Evolutionary conservation across 345 rosid genomes (phyloP), one percentile per base, ranked within the genome.

Genomic region (Psidium guajava): DNA sequence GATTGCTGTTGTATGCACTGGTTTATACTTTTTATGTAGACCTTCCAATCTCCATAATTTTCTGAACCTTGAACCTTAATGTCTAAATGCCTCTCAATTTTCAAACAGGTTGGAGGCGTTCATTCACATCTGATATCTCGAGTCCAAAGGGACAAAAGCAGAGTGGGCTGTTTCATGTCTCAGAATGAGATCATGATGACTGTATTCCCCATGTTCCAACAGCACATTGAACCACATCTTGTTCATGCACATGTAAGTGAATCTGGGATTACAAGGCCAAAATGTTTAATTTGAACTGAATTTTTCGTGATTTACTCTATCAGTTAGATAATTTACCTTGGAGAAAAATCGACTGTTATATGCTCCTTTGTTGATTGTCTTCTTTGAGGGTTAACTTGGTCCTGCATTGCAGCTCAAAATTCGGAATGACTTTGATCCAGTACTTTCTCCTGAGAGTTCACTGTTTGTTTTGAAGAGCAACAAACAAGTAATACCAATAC

Each of bases 341-440:
- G 77, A 69, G 47, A 32, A 69, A 32, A 32, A 69, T 69, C 44
- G 32, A 69, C 77, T 69, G 32, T 51, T 40, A 25, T 54, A 47
- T 75, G 28, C 77, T 84, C 53, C n/a, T 51, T 32, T 87, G 54
- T 56, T 58, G 27, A 82, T 82, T 27, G 12, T 69, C 47, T 69
- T 69, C 44, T 64, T 32, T 69, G 24, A 69, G 77, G 77, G 47
- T 36, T 69, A 69, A 32, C 12, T 86, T 84, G 69, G 56, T 77
- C 16, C 64, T 75, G 85, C 40, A 25, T 80, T 88, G 88, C 95
- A 96, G 99, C 95, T 98, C 81, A 98, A 96, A 94, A 98, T 98
- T 89, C 94, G 99, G 87, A 98, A 96, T 91, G 99, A 98, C 93
- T 98, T 98, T 91, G 99, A 98, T 89, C 99, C 99, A 25, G 99